These are phyloP conservation scores for Scedosporium apiospermum DNA, from an alignment of 2,329 filamentous ascomycete genomes.

Conservation along the genomic window DNA sequence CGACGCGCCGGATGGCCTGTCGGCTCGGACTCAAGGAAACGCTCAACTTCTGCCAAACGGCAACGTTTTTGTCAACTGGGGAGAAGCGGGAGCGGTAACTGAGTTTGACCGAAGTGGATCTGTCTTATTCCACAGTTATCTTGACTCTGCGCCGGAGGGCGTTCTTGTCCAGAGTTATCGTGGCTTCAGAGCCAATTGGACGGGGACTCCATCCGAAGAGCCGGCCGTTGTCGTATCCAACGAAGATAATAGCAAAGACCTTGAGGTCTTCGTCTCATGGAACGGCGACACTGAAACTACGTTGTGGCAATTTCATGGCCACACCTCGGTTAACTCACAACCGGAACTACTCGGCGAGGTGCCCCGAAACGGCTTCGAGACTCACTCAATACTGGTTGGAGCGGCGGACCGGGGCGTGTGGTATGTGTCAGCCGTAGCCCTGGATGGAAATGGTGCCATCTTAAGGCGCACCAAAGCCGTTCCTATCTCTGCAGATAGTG, in stretches of 20 bases:
- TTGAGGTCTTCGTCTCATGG: slow-evolving; percentile 39
- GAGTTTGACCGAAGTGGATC: slow-evolving; percentile 37
- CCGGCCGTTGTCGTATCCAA: slow-evolving; percentile 16
- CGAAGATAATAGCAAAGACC: not conserved
- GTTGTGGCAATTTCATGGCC: slow-evolving; percentile 38
- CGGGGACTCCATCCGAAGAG: slow-evolving; percentile 26
- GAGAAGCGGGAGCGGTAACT: slow-evolving; percentile 36
- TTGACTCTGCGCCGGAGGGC: slow-evolving; percentile 25
- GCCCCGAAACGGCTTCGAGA: not conserved
- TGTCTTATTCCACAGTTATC: slow-evolving; percentile 42
- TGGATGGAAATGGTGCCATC: too few species aligned
- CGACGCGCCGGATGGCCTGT: slow-evolving; percentile 36
- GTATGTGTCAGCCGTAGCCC: too few species aligned
- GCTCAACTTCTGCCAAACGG: slow-evolving; percentile 44
- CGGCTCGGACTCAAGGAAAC: slow-evolving; percentile 36
- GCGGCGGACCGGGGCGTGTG: too few species aligned
- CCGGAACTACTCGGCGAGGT: not conserved
- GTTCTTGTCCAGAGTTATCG: slow-evolving; percentile 42
- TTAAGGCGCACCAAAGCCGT: too few species aligned
- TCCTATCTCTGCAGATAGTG: too few species aligned
- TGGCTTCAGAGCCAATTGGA: slow-evolving; percentile 44
- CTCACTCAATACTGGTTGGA: too few species aligned
- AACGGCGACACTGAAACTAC: slow-evolving; percentile 38
- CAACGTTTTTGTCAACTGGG: slow-evolving; percentile 48
- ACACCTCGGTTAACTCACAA: not conserved